Evolutionary conservation across 768 basidiomycete genomes (phyloP), one percentile per base, ranked within the genome.

Genomic region (Lactarius sanguifluus): DNA sequence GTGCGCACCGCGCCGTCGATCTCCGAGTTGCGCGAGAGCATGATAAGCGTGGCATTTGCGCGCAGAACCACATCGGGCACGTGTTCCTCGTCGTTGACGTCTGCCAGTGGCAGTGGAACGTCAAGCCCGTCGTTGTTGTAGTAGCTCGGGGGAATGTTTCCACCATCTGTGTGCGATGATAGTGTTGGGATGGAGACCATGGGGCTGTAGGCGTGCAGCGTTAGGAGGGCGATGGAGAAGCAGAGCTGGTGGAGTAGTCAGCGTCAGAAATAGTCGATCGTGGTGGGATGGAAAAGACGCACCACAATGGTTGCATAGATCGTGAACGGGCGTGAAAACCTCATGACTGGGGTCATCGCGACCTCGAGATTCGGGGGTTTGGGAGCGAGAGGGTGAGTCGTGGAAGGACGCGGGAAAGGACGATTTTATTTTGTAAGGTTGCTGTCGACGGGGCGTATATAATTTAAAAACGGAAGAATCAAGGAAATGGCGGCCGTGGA

Each of bases 1-100:
- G 87, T 89, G 45, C 78, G 77, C 61, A 90, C 76, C 54, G 87
- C 83, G 20, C 82, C 81, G n/a, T 81, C 69, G 8, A 88, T 70
- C 66, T 92, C 90, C 38, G 78, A 76, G 73, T 91, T 92, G 50
- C 89, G 81, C 45, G 85, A 88, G 54, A 98, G 85, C 77, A 78
- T 77, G 64, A 78, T 59, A 30, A 78, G 56, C 12, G 75, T 76
- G 25, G 77, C 77, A 65, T 78, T 78, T 23, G 76, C 76, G 56
- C 16, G 57, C 30, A 1, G 57, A 32, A 12, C 5, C 9, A 30
- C 5, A 6, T 0, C 1, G 9, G 13, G 34, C 32, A 32, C 32
- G 32, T 32, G 32, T 32, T 7, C 32, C 2, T 15, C 55, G 36
- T 43, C 28, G 1, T 30, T 8, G 7, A 5, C 15, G 15, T n/a